phyloP scores from a whole-genome alignment of 371 early-diverging fungal genomes.

The Mucor saturninus region DNA sequence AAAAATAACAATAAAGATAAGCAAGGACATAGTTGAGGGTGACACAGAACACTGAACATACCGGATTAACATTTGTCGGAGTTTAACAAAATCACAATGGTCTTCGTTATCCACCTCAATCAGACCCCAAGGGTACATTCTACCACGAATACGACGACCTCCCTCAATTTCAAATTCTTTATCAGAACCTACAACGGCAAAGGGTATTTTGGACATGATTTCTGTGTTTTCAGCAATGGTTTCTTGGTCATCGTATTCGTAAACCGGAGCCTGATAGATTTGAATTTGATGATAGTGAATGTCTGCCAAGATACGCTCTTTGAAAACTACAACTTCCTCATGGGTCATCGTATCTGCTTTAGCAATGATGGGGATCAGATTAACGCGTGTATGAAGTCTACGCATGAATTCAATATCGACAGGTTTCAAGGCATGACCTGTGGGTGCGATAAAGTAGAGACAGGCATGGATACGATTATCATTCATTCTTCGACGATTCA shows the following conservation, averaged over 20 bases:
- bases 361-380: constrained; percentile 97
- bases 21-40: neutral
- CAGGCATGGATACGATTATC: constrained; percentile 98
- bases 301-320: constrained; percentile 90
- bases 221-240: constrained; percentile 93
- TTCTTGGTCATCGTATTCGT: constrained; percentile 93
- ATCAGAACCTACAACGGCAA: constrained; percentile 96
- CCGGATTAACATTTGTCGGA: constrained; percentile 89
- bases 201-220: constrained; percentile 93
- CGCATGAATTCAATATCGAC: constrained; percentile 97
- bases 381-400: constrained; percentile 91
- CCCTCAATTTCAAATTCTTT: constrained; percentile 80
- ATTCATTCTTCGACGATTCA: constrained; percentile 81
- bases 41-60: constrained; percentile 20
- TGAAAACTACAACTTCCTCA: constrained; percentile 91
- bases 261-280: constrained; percentile 89
- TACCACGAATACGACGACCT: constrained; percentile 89
- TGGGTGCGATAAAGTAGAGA: constrained; percentile 97
- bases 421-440: constrained; percentile 91
- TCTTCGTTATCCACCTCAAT: constrained; percentile 94
- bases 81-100: constrained; percentile 92
- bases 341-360: constrained; percentile 97
- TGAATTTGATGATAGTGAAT: constrained; percentile 91
- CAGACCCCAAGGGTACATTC: constrained; percentile 95
- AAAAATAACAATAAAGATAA: neutral